These are phyloP conservation scores for Penicillium paxilli DNA, from an alignment of 495 filamentous ascomycete species.

Conservation along the genomic window DNA sequence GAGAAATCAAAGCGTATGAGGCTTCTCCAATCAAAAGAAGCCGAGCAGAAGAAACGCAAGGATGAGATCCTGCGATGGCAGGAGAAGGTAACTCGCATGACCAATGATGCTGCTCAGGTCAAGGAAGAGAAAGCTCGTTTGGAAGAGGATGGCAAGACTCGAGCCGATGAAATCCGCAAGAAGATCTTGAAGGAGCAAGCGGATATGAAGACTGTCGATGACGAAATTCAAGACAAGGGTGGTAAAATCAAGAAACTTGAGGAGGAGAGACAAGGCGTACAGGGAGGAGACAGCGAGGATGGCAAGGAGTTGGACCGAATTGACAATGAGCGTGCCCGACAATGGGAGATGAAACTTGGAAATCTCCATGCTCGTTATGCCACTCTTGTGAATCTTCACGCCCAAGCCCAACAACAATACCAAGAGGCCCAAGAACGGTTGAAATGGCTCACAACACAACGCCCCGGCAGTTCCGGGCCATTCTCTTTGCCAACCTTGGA, in stretches of 20 bases:
- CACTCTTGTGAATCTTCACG: constrained; percentile 46
- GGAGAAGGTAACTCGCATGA: constrained; percentile 51
- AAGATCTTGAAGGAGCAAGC: constrained; percentile 53
- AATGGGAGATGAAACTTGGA: constrained; percentile 52
- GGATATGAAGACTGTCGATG: constrained; percentile 58
- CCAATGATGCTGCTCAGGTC: constrained; percentile 45
- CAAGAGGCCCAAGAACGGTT: constrained; percentile 54
- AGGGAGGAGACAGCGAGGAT: constrained; percentile 49
- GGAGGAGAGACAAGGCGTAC: constrained; percentile 51
- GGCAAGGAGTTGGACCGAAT: constrained; percentile 50
- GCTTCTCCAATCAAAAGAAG: constrained; percentile 60
- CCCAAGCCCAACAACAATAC: constrained; percentile 51
- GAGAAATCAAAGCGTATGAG: constrained; percentile 76
- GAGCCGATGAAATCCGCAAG: constrained; percentile 50
- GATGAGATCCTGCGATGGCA: constrained; percentile 61
- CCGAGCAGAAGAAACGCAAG: constrained; percentile 60
- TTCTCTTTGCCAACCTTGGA: constrained; percentile 48
- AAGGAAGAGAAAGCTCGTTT: constrained; percentile 47
- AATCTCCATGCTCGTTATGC: constrained; percentile 53
- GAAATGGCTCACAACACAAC: constrained; percentile 49
- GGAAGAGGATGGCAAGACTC: constrained; percentile 42
- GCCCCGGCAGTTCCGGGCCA: constrained; percentile 40
- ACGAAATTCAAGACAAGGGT: constrained; percentile 61
- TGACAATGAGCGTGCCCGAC: constrained; percentile 58
- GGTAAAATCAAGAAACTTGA: constrained; percentile 63